These are phyloP conservation scores for Irpex sp. DNA, from an alignment of 1,284 basidiomycete genomes.

Conservation along the genomic window DNA sequence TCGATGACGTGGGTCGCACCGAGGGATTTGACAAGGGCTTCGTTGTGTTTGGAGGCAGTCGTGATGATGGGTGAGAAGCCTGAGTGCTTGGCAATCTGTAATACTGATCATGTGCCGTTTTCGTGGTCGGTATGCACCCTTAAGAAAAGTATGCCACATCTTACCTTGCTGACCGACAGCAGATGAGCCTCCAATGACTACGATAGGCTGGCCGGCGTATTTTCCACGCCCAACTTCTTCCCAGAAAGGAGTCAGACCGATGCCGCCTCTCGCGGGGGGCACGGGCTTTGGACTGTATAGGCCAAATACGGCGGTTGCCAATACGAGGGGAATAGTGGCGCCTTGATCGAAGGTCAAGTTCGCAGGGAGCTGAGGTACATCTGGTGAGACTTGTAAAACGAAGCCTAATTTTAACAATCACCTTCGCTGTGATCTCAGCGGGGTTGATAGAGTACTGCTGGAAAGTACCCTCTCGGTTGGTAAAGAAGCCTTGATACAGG, in stretches of 20 bases:
- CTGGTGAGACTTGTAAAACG: neutral
- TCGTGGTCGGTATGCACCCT: no score
- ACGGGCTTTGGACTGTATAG: constrained; percentile 32
- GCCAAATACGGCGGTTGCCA: constrained; percentile 35
- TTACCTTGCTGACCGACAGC: constrained; percentile 40
- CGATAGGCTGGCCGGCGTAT: constrained; percentile 32
- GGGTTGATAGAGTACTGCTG: constrained; percentile 24
- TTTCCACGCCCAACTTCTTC: constrained; percentile 31
- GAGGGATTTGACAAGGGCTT: constrained; percentile 23
- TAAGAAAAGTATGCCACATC: neutral
- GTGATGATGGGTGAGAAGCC: constrained; percentile 27
- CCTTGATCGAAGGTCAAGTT: constrained; percentile 31
- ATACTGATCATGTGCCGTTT: constrained; percentile 11
- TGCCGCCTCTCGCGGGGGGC: constrained; percentile 21
- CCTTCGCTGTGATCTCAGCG: constrained; percentile 22
- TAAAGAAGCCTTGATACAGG: constrained; percentile 11
- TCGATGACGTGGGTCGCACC: constrained; percentile 24
- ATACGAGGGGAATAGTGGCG: constrained; percentile 37
- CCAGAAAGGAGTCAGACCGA: constrained; percentile 27
- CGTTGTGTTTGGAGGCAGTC: constrained; percentile 28
- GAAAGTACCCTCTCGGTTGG: constrained; percentile 17
- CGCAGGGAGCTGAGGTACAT: constrained; percentile 22
- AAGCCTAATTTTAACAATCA: neutral
- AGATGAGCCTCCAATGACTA: constrained; percentile 42
- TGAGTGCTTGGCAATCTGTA: constrained; percentile 27